Conservation (phyloP, 169 alveolate species). For the Cryptosporidium baileyi region DNA sequence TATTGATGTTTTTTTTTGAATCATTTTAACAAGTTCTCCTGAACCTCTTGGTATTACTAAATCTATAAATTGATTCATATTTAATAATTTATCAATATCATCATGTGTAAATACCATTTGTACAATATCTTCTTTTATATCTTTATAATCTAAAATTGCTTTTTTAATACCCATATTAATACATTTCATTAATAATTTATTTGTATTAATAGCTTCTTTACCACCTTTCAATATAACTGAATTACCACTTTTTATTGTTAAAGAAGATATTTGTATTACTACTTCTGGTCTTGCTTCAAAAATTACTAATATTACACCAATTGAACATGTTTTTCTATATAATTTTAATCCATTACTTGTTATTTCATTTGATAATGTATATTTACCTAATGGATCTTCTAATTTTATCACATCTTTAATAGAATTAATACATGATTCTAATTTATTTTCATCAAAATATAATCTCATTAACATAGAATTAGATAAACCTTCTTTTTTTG, state of each 20-base stretch:
- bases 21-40: slow-evolving; percentile 72
- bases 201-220: slow-evolving; percentile 63
- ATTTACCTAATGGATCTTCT: slow-evolving; percentile 68
- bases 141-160: slow-evolving; percentile 1
- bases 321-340: slow-evolving; percentile 75
- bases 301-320: slow-evolving; percentile 75
- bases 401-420: slow-evolving; percentile 34
- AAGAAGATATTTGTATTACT: slow-evolving; percentile 75
- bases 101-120: slow-evolving; percentile 75
- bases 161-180: slow-evolving; percentile 27
- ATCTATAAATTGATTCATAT: slow-evolving; percentile 75
- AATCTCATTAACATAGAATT: slow-evolving; percentile 36
- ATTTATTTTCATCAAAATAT: slow-evolving; percentile 11
- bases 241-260: slow-evolving; percentile 76
- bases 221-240: slow-evolving; percentile 72
- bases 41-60: slow-evolving; percentile 80
- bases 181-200: slow-evolving; percentile 5
- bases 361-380: slow-evolving; percentile 59
- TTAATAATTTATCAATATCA: slow-evolving; percentile 73
- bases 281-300: slow-evolving; percentile 81
- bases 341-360: slow-evolving; percentile 73
- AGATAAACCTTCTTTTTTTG: slow-evolving; percentile 25
- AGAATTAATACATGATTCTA: slow-evolving; percentile 7
- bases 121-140: slow-evolving; percentile 3
- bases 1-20: slow-evolving; percentile 72